Base-by-base conservation (phyloP, 1,284 basidiomycete species). In the Rhodotorula glutinis region DNA sequence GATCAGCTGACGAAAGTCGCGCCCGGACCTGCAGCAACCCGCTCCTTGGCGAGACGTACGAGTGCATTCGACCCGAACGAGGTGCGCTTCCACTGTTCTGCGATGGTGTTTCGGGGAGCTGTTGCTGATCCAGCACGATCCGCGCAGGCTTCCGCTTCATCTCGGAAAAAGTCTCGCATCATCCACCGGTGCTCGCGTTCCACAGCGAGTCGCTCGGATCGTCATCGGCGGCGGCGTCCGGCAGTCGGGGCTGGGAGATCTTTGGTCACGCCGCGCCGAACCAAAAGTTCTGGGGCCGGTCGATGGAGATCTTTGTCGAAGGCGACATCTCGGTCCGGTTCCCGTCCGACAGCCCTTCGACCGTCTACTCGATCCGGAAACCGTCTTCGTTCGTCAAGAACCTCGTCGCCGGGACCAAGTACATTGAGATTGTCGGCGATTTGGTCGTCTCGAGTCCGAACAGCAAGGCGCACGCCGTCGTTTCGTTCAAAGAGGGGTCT, bases 351-450 rank as follows among this genome's bases (percentile, higher is more conserved):
- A 60, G 66, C 10, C 67, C 64, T 40, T 13, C 8, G 1, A n/a
- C 21, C 23, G 58, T 68, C 14, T 75, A 63, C 63, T 69, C 65
- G 25, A 75, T 74, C 65, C 67, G 51, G 58, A 88, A 88, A 69
- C 91, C 91, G 1, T 91, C 89, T 2, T 90, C 89, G 2, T 93
- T 92, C 78, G 87, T 93, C 82, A 82, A 91, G 68, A 93, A 93
- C 78, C 81, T 94, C 65, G 87, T 93, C 85, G 87, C 91, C 78
- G 91, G 91, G 29, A 88, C 88, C 25, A 92, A 92, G 76, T 94
- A 93, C 78, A 83, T 94, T 46, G 91, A 93, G 68, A 74, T 78
- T 87, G 91, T 78, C 82, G 84, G 67, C 86, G 91, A 69, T 84
- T 87, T 77, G 85, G 91, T 82, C 27, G 86, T 94, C 55, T 83